Conservation (phyloP, 768 basidiomycete species). For the Hygrocybe punicea region DNA sequence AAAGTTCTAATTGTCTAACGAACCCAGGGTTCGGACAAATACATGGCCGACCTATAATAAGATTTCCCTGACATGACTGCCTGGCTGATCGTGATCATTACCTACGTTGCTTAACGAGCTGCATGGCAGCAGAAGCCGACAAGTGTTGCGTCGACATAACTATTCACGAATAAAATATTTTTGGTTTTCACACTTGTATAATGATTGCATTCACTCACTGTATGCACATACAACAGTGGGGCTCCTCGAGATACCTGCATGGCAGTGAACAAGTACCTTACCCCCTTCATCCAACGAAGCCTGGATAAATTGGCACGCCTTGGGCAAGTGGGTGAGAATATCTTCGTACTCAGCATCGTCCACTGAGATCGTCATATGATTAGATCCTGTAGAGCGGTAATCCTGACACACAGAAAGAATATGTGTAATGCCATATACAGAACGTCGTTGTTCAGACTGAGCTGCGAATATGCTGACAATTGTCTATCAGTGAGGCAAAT, state of each 20-base stretch:
- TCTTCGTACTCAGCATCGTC: conserved; percentile 48
- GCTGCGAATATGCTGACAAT: conserved; percentile 38
- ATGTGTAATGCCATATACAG: conserved; percentile 47
- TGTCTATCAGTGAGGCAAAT: neutral
- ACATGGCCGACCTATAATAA: conserved; percentile 34
- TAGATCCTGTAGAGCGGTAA: conserved; percentile 42
- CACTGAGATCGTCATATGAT: conserved; percentile 41
- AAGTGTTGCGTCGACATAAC: conserved; percentile 51
- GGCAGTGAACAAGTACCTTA: conserved; percentile 65
- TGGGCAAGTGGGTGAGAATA: conserved; percentile 62
- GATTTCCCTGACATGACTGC: conserved; percentile 10
- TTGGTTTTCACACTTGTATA: neutral
- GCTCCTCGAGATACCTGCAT: conserved; percentile 71
- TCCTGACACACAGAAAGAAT: conserved; percentile 57
- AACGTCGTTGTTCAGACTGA: conserved; percentile 27
- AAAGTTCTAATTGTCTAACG: conserved; percentile 55
- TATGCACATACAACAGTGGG: conserved; percentile 57
- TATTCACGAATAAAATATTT: conserved; percentile 13
- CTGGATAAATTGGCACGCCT: conserved; percentile 60
- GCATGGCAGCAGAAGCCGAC: conserved; percentile 43
- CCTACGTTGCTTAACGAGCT: conserved; percentile 49
- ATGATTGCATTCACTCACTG: conserved; percentile 34
- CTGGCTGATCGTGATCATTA: neutral
- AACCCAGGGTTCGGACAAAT: conserved; percentile 53
- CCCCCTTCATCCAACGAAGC: conserved; percentile 51